Base-by-base conservation (phyloP, 2,329 filamentous ascomycete species). In the Paecilomyces sp. region DNA sequence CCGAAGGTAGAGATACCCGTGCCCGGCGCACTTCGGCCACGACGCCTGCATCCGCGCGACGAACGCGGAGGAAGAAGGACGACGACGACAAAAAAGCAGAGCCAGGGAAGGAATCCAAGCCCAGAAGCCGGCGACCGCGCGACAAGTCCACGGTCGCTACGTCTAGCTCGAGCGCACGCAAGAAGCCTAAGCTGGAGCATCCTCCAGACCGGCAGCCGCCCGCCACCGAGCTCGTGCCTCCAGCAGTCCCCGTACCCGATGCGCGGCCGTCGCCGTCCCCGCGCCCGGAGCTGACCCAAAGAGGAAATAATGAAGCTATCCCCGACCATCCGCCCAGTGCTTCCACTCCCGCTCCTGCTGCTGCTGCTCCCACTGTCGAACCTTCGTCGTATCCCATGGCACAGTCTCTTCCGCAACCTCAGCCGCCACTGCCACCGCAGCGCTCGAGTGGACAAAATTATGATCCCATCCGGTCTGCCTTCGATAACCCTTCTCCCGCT, bases 381-480 rank as follows among this genome's bases (percentile, higher is more conserved):
- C 59, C 71, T 70, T 61, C 64, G 57, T 31, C 59, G 57, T 58
- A 57, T 62, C 50, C 63, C 63, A 18, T 67, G 54, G 65, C 60
- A 62, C 65, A 63, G 59, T 65, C 58, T 60, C 66, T 58, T 60
- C 67, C 59, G 57, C 58, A 61, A 58, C 55, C 73, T 47, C 79
- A 75, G 60, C 73, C 72, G 57, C 70, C 73, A 41, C 77, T 78
- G 12, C 76, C 79, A 56, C 68, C 73, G 8, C 77, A 80, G 55
- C 80, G 88, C 56, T 87, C 88, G 13, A 89, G 89, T 68, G 88
- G 91, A 52, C 90, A 91, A 69, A 91, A 89, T 68, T 97, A 94
- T 76, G 92, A 97, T 73, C 92, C 92, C 0, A 92, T 96, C 64
- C 85, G 92, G 54, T 90, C 84, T 5, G 84, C 88, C n/a, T 89